These are phyloP conservation scores for Paramecium primaurelia DNA, from an alignment of 73 alveolate genomes.

Conservation along the genomic window DNA sequence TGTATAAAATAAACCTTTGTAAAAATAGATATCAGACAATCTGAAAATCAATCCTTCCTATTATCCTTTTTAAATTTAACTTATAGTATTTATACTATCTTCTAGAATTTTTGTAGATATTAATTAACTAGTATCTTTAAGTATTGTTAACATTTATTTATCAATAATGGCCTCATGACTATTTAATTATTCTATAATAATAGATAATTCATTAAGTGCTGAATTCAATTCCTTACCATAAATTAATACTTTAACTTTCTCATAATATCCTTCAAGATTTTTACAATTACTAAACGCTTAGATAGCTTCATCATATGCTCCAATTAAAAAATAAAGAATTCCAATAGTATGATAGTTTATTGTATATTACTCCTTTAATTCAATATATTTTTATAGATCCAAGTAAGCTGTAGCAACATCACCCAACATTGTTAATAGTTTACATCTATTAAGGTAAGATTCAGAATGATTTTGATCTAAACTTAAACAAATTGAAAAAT, in stretches of 20 bases:
- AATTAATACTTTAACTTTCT: slow-evolving; percentile 28
- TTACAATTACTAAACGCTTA: slow-evolving; percentile 4
- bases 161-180: neutral
- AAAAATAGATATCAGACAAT: slow-evolving; percentile 26
- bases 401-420: slow-evolving; percentile 21
- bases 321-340: slow-evolving; percentile 16
- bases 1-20: slow-evolving; percentile 24
- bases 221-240: slow-evolving; percentile 4
- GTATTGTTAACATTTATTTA: neutral
- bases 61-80: neutral
- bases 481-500: slow-evolving; percentile 52
- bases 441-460: slow-evolving; percentile 36
- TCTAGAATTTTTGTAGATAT: neutral
- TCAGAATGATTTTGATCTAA: slow-evolving; percentile 32
- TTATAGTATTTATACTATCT: neutral
- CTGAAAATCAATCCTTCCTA: slow-evolving; percentile 39
- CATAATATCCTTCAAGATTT: neutral
- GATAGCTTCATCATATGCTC: slow-evolving; percentile 43
- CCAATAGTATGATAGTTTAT: slow-evolving; percentile 1
- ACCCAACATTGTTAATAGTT: slow-evolving; percentile 16
- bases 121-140: neutral
- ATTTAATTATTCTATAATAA: neutral
- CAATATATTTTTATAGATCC: slow-evolving; percentile 21
- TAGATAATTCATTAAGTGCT: slow-evolving; percentile 23
- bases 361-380: neutral